Evolutionary conservation across 2,329 filamentous ascomycete species (phyloP).

Genomic region (Fusarium sp.): DNA sequence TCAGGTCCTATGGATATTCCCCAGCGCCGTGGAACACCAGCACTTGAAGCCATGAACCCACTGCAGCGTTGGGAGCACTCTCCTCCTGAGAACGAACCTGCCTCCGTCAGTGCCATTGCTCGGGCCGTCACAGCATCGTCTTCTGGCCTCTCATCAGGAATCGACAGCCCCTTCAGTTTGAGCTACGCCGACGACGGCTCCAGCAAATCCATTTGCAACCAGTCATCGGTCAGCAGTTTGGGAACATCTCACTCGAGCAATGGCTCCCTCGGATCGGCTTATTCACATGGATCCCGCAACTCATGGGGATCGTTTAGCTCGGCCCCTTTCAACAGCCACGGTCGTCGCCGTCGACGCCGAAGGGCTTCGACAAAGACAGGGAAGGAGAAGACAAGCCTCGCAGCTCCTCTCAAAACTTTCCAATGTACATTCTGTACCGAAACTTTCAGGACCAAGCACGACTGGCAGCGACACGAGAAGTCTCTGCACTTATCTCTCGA

Average conservation of each 20-base stretch:
- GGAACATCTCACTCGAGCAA: constrained; percentile 71
- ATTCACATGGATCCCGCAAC: constrained; percentile 68
- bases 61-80: constrained; percentile 70
- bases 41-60: constrained; percentile 65
- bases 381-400: constrained; percentile 53
- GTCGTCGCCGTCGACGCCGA: constrained; percentile 63
- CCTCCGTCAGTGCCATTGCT: constrained; percentile 69
- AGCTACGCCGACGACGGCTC: constrained; percentile 72
- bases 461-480: constrained; percentile 79
- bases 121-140: constrained; percentile 67
- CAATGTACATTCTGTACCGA: constrained; percentile 78
- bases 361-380: constrained; percentile 53
- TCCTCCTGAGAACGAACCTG: constrained; percentile 70
- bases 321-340: constrained; percentile 56
- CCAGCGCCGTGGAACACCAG: constrained; percentile 66
- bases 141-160: constrained; percentile 64
- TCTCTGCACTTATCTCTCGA: constrained; percentile 73
- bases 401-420: constrained; percentile 65
- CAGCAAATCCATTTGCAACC: constrained; percentile 66
- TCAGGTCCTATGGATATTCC: constrained; percentile 80
- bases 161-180: constrained; percentile 68
- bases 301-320: constrained; percentile 66
- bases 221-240: constrained; percentile 70
- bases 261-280: constrained; percentile 69
- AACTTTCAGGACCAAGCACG: constrained; percentile 75